A percentile compares a stretch with the other conserved stretches of the same genome.
These are phyloP conservation scores for Phylloporus rhodoxanthus DNA, from an alignment of 768 basidiomycete genomes.

Conservation along the genomic window DNA sequence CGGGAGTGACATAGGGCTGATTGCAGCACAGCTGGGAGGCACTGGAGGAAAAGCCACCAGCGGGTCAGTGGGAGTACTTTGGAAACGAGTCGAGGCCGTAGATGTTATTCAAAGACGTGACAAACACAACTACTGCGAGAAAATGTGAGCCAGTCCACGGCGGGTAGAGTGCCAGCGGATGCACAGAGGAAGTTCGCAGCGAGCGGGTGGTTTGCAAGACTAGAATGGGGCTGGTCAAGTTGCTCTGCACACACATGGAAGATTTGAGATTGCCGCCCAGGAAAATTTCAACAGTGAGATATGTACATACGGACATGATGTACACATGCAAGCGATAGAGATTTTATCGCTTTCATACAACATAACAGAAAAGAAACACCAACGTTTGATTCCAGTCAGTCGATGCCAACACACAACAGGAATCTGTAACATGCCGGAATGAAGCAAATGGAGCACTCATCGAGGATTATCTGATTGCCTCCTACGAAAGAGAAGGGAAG, in stretches of 20 bases:
- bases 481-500: conserved; percentile 79
- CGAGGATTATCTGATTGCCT: conserved; percentile 13
- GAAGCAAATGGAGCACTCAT: conserved; percentile 2
- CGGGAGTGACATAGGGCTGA: conserved; percentile 4
- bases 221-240: conserved; percentile 16
- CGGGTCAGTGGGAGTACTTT: conserved; percentile 86
- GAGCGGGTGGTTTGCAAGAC: conserved; percentile 14
- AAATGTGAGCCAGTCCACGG: background rate
- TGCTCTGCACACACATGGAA: conserved; percentile 2
- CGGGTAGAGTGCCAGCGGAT: background rate
- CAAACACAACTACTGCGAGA: conserved; percentile 1
- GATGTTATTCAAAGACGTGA: background rate
- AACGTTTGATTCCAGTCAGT: conserved; percentile 6
- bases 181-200: no score
- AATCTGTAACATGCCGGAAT: conserved; percentile 9
- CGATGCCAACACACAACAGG: conserved; percentile 8
- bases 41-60: conserved; percentile 71
- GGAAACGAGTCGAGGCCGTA: conserved; percentile 44
- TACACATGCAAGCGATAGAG: conserved; percentile 7
- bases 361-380: conserved; percentile 5
- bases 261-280: no score
- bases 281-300: background rate
- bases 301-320: conserved; percentile 11
- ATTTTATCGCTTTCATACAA: conserved; percentile 15
- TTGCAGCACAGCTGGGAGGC: conserved; percentile 70